A percentile compares a stretch with the other conserved stretches of the same genome.
Conservation (phyloP, 495 filamentous ascomycete genomes). For the Trypethelium eluteriae region DNA sequence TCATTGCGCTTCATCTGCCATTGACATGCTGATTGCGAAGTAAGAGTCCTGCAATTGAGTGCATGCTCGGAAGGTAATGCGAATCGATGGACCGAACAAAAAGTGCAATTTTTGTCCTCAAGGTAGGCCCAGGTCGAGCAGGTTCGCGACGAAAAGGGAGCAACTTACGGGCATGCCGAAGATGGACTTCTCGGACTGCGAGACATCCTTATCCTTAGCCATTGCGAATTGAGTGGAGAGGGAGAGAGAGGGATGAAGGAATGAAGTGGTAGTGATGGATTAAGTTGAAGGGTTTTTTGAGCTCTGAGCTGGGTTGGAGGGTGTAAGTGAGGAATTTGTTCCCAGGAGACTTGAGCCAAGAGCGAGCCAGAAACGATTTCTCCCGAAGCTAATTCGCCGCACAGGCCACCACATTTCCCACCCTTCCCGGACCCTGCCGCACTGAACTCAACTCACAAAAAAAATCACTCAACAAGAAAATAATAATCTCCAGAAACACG, state of each 20-base stretch:
- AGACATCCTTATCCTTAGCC: slow-evolving; percentile 14
- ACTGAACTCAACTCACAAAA: neutral
- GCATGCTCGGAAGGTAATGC: neutral
- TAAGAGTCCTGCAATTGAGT: neutral
- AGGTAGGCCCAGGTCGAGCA: neutral
- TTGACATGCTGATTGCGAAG: slow-evolving; percentile 23
- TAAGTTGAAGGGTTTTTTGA: neutral
- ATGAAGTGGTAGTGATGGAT: neutral
- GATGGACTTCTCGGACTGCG: slow-evolving; percentile 36
- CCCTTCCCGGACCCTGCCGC: neutral
- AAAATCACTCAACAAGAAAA: neutral
- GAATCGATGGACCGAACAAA: slow-evolving; percentile 7
- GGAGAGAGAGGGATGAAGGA: neutral
- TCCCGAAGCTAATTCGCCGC: slow-evolving; percentile 5
- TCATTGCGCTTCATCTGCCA: slow-evolving; percentile 16
- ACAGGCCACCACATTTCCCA: neutral
- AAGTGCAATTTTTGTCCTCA: neutral
- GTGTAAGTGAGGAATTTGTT: slow-evolving; percentile 9
- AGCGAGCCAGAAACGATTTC: slow-evolving; percentile 4
- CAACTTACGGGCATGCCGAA: slow-evolving; percentile 81
- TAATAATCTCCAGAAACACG: too few species aligned
- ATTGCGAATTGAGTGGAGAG: slow-evolving; percentile 11
- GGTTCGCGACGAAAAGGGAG: slow-evolving; percentile 12
- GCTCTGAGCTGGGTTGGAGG: neutral
- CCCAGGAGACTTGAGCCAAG: neutral